phyloP scores from a whole-genome alignment of 441 rosid species.

The Jatropha multifida region DNA sequence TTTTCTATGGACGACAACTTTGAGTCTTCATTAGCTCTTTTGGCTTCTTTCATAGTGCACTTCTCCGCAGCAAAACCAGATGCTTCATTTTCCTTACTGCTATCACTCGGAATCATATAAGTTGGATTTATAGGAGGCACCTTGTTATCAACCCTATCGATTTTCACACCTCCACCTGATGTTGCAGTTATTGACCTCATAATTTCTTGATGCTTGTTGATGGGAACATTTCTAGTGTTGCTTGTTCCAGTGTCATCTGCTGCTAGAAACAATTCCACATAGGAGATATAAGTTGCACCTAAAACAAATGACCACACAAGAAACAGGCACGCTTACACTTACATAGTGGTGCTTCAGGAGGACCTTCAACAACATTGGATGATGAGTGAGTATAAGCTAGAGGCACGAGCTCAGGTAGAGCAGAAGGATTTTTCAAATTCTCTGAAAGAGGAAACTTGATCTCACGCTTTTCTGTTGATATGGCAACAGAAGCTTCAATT shows the following conservation, averaged over 20 bases:
- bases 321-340: constrained; percentile 30
- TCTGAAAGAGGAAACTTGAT: constrained; percentile 20
- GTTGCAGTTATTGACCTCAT: constrained; percentile 24
- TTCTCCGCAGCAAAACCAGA: constrained; percentile 29
- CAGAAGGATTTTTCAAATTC: constrained; percentile 22
- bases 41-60: constrained; percentile 19
- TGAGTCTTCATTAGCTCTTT: constrained; percentile 26
- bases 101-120: constrained; percentile 22
- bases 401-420: constrained; percentile 40
- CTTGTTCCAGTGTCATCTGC: constrained; percentile 35
- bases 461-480: constrained; percentile 11
- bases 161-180: constrained; percentile 15
- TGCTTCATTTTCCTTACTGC: constrained; percentile 21
- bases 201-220: constrained; percentile 32
- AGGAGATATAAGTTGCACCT: constrained; percentile 5
- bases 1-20: constrained; percentile 23
- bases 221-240: constrained; percentile 14
- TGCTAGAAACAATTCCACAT: constrained; percentile 28
- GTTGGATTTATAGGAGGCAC: constrained; percentile 23
- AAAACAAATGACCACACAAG: constrained; percentile 5
- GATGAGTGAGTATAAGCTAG: constrained; percentile 42
- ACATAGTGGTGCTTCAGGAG: constrained; percentile 20
- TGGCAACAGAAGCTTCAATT: constrained; percentile 19
- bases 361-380: constrained; percentile 22
- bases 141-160: constrained; percentile 22